phyloP scores from a whole-genome alignment of 2,329 filamentous ascomycete genomes.

The Aspergillus vadensis region DNA sequence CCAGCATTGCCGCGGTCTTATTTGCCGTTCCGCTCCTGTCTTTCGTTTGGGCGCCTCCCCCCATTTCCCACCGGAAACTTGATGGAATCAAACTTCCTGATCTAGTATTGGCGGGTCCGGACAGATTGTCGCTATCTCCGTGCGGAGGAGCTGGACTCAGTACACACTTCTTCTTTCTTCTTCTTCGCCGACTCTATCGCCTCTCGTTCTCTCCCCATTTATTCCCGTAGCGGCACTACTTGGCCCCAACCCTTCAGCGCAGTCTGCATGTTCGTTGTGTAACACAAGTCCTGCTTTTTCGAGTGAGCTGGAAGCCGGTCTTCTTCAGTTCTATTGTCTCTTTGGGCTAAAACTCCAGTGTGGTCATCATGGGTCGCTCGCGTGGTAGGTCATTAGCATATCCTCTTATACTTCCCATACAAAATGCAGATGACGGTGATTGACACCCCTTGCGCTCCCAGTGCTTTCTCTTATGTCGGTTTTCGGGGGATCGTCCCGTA shows the following conservation, averaged over 20 bases:
- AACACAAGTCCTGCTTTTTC: neutral
- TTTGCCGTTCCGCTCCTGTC: conserved; percentile 10
- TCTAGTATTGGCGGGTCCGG: conserved; percentile 22
- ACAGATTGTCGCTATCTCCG: conserved; percentile 21
- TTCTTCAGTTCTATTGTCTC: conserved; percentile 18
- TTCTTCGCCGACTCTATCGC: conserved; percentile 8
- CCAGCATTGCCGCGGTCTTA: conserved; percentile 1
- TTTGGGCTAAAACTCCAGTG: conserved; percentile 7
- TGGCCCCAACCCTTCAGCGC: conserved; percentile 4
- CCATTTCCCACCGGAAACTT: conserved; percentile 6
- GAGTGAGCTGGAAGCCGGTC: conserved; percentile 16
- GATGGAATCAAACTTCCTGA: conserved; percentile 20
- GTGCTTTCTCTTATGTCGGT: conserved; percentile 85
- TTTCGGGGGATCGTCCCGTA: conserved; percentile 44
- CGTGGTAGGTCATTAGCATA: conserved; percentile 36
- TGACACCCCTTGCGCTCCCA: conserved; percentile 46
- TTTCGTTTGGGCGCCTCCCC: neutral
- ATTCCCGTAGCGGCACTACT: neutral
- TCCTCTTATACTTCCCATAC: conserved; percentile 3
- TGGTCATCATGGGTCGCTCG: conserved; percentile 39
- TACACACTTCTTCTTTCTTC: conserved; percentile 12
- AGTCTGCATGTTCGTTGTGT: neutral
- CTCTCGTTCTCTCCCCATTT: conserved; percentile 7
- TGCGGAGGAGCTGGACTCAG: conserved; percentile 20
- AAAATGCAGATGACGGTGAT: neutral